phyloP scores from a whole-genome alignment of 148 eudicot genomes.

The Diospyros lotus region DNA sequence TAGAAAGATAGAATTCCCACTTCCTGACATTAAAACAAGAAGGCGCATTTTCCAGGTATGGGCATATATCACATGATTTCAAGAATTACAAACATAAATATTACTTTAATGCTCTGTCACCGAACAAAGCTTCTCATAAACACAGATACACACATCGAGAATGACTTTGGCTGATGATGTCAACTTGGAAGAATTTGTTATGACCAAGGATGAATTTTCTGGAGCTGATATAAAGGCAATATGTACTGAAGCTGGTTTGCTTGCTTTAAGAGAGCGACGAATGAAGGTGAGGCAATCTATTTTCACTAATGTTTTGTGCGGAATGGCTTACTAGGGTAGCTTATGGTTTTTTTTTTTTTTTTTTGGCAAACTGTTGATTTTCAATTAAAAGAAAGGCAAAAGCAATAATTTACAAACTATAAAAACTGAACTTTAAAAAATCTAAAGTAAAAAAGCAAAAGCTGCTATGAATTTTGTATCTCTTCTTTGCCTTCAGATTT shows the following conservation, averaged over 20 bases:
- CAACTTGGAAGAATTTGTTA: slow-evolving; percentile 95
- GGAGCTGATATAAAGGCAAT: slow-evolving; percentile 99
- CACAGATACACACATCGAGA: slow-evolving; percentile 87
- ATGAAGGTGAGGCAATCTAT: slow-evolving; percentile 68
- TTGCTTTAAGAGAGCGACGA: slow-evolving; percentile 91
- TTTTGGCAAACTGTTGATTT: not conserved
- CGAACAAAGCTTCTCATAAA: not conserved
- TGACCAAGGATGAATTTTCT: slow-evolving; percentile 98
- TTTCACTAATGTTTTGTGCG: too few species aligned
- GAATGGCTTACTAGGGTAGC: too few species aligned
- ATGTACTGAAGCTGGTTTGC: slow-evolving; percentile 97
- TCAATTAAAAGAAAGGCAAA: too few species aligned
- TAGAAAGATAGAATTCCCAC: slow-evolving; percentile 93
- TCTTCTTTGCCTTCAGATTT: too few species aligned
- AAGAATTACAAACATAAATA: too few species aligned
- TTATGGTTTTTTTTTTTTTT: not conserved
- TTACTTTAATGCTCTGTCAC: not conserved
- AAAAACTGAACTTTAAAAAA: too few species aligned
- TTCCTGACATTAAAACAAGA: slow-evolving; percentile 94
- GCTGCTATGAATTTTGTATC: too few species aligned
- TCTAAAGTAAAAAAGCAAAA: too few species aligned
- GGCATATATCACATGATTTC: too few species aligned
- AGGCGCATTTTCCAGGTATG: slow-evolving; percentile 83
- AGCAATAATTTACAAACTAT: too few species aligned
- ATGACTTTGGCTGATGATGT: slow-evolving; percentile 97